Evolutionary conservation across 352 stramenopile genomes (phyloP).

Genomic region (Globisporangium apiculatum): DNA sequence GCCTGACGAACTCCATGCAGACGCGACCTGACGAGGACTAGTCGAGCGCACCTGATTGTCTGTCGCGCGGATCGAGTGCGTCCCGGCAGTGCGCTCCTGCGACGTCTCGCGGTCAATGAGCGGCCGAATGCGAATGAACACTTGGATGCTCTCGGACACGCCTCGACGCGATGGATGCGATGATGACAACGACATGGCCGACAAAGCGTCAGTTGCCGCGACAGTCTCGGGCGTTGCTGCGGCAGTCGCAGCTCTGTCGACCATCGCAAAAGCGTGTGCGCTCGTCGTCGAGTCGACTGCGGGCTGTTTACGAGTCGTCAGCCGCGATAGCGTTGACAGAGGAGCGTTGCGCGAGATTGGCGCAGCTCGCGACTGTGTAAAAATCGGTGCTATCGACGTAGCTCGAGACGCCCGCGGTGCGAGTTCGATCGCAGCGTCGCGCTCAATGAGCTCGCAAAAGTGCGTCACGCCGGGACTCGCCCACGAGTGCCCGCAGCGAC

Average conservation of each 20-base stretch:
- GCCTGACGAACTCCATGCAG: no score
- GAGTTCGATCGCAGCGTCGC: neutral
- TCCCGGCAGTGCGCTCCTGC: conserved; percentile 17
- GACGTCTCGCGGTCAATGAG: conserved; percentile 63
- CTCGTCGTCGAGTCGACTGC: no score
- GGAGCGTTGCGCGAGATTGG: neutral
- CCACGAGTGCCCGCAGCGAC: conserved; percentile 68
- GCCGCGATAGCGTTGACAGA: no score
- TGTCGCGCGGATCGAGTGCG: conserved; percentile 37
- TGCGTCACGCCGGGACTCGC: conserved; percentile 46
- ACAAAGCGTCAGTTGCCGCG: neutral
- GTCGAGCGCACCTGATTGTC: conserved; percentile 27
- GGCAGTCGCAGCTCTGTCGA: neutral
- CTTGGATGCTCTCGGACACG: conserved; percentile 70
- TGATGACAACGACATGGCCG: neutral
- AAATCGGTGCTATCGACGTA: neutral
- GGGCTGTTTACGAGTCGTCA: no score
- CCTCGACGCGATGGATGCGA: conserved; percentile 13
- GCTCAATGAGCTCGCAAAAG: conserved; percentile 57
- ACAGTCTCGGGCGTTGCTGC: neutral
- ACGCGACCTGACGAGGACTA: neutral
- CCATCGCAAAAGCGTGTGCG: neutral
- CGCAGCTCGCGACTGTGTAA: neutral
- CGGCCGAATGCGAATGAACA: conserved; percentile 78
- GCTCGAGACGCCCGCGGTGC: neutral